Evolutionary conservation across 139 green algal genomes (phyloP).

Genomic region (Ostreobium quekettii): DNA sequence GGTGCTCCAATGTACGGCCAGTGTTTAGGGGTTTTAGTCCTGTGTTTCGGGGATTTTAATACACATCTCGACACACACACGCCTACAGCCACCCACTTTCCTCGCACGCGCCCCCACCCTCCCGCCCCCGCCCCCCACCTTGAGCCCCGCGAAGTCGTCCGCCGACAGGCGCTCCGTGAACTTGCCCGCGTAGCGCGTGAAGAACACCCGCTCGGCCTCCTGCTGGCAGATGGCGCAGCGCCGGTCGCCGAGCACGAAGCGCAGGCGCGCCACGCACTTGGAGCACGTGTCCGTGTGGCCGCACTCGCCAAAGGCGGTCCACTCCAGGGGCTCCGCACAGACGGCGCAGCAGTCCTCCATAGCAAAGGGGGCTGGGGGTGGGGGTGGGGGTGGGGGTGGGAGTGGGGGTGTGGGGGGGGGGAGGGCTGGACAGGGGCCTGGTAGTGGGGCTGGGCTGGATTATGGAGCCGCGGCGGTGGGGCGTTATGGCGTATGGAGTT

Average conservation of each 20-base stretch:
- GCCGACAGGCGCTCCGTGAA: constrained; percentile 53
- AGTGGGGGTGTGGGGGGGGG: too few relatives aligned
- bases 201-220: constrained; percentile 41
- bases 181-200: constrained; percentile 65
- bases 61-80: too few relatives aligned
- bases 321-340: constrained; percentile 81
- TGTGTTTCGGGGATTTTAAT: too few relatives aligned
- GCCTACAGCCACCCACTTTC: neutral
- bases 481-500: too few relatives aligned
- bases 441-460: too few relatives aligned
- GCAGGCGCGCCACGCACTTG: constrained; percentile 60
- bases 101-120: constrained; percentile 5
- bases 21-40: too few relatives aligned
- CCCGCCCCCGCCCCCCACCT: constrained; percentile 31
- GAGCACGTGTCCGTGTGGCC: constrained; percentile 75
- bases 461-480: too few relatives aligned
- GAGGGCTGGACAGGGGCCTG: too few relatives aligned
- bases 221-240: constrained; percentile 81
- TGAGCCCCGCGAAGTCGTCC: constrained; percentile 45
- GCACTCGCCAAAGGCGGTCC: constrained; percentile 64
- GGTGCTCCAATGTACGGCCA: too few relatives aligned
- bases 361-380: too few relatives aligned
- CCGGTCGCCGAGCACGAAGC: constrained; percentile 74
- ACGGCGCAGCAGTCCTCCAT: constrained; percentile 67
- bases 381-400: too few relatives aligned